Conservation (phyloP, 345 rosid species). For the Hirschfeldia incana region DNA sequence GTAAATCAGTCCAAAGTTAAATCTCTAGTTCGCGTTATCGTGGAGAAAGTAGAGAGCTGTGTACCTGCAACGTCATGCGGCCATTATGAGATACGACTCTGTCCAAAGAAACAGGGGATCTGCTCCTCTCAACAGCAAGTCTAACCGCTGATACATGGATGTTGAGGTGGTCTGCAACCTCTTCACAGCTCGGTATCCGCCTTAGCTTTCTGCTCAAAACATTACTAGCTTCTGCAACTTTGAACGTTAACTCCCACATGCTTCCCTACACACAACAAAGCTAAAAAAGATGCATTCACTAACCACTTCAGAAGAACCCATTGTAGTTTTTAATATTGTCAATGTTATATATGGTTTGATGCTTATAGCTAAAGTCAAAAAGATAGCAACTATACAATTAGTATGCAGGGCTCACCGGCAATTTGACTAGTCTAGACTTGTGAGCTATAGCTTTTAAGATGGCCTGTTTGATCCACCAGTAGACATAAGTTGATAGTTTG, state of each 20-base stretch:
- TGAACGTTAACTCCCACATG: constrained; percentile 43
- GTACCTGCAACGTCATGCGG: constrained; percentile 52
- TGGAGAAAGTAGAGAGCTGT: neutral
- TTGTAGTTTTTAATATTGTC: neutral
- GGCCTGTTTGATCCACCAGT: constrained; percentile 71
- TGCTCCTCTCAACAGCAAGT: constrained; percentile 40
- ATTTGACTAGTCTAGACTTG: constrained; percentile 51
- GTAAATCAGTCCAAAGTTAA: neutral
- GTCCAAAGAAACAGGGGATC: constrained; percentile 51
- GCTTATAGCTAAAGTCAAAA: neutral
- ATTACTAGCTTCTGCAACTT: constrained; percentile 53
- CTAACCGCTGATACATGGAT: constrained; percentile 52
- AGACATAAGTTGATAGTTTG: constrained; percentile 61
- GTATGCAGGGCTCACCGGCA: constrained; percentile 42
- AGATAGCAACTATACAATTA: neutral
- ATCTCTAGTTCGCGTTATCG: neutral
- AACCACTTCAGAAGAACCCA: constrained; percentile 37
- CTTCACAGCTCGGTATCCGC: constrained; percentile 44
- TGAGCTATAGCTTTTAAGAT: constrained; percentile 49
- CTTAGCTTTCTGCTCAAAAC: constrained; percentile 37
- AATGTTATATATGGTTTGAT: neutral
- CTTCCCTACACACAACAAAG: constrained; percentile 54
- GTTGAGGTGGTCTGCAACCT: constrained; percentile 53
- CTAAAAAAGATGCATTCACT: constrained; percentile 54
- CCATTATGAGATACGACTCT: constrained; percentile 40